Percentiles rank a stretch among this genome's conserved stretches.
Conservation (phyloP, 108 stramenopile genomes). For the Epithemia pelagica region DNA sequence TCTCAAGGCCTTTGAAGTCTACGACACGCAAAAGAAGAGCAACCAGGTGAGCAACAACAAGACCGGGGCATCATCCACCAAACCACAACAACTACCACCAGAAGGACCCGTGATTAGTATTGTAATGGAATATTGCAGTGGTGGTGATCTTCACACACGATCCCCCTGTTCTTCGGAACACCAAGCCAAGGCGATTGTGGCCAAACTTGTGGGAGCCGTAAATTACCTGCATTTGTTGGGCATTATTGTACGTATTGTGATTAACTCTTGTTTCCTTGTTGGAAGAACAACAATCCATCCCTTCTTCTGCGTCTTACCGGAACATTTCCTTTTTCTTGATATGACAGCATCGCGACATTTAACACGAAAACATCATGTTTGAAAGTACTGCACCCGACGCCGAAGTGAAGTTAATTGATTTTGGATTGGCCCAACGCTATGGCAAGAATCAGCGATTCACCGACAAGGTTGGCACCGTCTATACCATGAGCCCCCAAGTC, state of each 20-base stretch:
- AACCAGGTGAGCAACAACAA: neutral
- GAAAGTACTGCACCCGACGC: slow-evolving; percentile 16
- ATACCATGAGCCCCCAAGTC: slow-evolving; percentile 79
- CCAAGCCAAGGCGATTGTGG: slow-evolving; percentile 49
- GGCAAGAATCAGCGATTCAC: neutral
- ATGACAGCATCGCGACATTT: slow-evolving; percentile 86
- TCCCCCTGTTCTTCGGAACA: slow-evolving; percentile 55
- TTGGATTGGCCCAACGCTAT: slow-evolving; percentile 36
- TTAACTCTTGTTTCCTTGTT: too few species aligned
- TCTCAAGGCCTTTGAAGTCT: slow-evolving; percentile 83
- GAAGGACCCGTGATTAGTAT: too few species aligned
- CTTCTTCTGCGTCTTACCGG: neutral
- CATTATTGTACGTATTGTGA: slow-evolving; percentile 16
- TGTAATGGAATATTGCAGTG: slow-evolving; percentile 68
- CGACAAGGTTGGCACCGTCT: slow-evolving; percentile 60
- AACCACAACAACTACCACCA: too few species aligned
- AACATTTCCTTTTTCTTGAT: neutral
- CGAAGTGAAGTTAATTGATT: slow-evolving; percentile 80
- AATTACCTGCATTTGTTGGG: slow-evolving; percentile 42
- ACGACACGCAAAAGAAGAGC: slow-evolving; percentile 30
- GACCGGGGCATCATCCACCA: too few species aligned
- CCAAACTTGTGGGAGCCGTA: slow-evolving; percentile 47
- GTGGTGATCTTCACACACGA: slow-evolving; percentile 63
- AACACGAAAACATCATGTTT: slow-evolving; percentile 85
- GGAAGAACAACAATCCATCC: neutral